These are phyloP conservation scores for Cicer pinnatifidum DNA, from an alignment of 306 rosid species.

Conservation along the genomic window DNA sequence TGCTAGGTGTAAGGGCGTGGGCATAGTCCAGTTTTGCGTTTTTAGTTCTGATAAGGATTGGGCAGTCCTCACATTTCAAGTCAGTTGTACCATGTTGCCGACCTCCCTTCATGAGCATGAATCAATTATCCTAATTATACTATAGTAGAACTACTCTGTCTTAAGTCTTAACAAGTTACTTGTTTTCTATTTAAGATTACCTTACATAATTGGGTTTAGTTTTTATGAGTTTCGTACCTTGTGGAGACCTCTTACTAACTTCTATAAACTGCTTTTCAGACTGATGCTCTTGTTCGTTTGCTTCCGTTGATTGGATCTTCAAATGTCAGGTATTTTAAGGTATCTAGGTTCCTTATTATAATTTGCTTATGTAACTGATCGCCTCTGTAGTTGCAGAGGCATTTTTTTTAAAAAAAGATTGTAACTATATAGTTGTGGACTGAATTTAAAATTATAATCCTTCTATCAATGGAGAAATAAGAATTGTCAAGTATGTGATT, in stretches of 20 bases:
- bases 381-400: background rate
- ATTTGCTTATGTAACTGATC: background rate
- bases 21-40: too few species aligned
- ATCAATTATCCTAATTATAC: slow-evolving; percentile 16
- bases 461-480: background rate
- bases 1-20: too few species aligned
- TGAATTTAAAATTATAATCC: slow-evolving; percentile 15
- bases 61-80: background rate
- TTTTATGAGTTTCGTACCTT: slow-evolving; percentile 6
- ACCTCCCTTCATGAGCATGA: slow-evolving; percentile 18
- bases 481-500: slow-evolving; percentile 14
- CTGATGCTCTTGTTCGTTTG: slow-evolving; percentile 88
- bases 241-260: slow-evolving; percentile 38
- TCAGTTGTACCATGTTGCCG: slow-evolving; percentile 3
- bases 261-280: slow-evolving; percentile 65
- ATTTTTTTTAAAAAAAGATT: slow-evolving; percentile 10
- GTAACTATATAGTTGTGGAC: slow-evolving; percentile 7
- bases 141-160: background rate
- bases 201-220: background rate
- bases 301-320: slow-evolving; percentile 96
- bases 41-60: background rate
- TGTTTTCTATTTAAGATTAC: slow-evolving; percentile 28
- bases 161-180: slow-evolving; percentile 37
- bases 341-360: slow-evolving; percentile 24
- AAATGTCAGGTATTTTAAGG: slow-evolving; percentile 67